These are phyloP conservation scores for Fusarium zealandicum DNA, from an alignment of 2,329 filamentous ascomycete species.

Conservation along the genomic window DNA sequence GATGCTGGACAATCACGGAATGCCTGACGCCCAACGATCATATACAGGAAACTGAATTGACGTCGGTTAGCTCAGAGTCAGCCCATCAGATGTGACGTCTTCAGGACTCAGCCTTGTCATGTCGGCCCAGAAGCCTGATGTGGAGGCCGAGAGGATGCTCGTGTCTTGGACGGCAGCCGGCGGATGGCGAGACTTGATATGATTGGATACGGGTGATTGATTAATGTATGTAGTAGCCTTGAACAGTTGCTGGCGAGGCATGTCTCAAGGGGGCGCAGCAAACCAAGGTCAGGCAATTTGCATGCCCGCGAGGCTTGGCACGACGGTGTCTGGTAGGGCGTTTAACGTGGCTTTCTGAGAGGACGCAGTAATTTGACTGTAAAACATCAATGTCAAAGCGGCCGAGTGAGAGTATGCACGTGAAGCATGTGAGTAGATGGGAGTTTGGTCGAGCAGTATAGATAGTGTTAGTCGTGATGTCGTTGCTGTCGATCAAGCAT, in stretches of 20 bases:
- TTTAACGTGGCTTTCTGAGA: neutral
- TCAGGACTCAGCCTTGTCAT: conserved; percentile 25
- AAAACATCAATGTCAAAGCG: neutral
- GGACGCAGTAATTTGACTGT: neutral
- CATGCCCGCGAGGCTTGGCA: conserved; percentile 15
- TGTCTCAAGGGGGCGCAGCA: conserved; percentile 19
- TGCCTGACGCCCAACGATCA: conserved; percentile 16
- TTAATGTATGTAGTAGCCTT: conserved; percentile 4
- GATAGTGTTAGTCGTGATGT: neutral
- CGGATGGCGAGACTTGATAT: neutral
- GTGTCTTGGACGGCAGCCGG: neutral
- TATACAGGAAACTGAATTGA: neutral
- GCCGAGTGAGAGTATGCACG: neutral
- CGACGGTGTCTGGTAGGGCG: conserved; percentile 2
- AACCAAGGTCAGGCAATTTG: conserved; percentile 15
- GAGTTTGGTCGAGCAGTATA: neutral
- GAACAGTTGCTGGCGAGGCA: neutral
- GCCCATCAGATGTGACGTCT: conserved; percentile 10
- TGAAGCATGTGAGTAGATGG: neutral
- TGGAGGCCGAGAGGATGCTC: neutral
- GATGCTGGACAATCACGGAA: neutral
- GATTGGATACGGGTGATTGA: neutral
- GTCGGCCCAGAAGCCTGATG: neutral
- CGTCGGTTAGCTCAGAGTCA: conserved; percentile 2
- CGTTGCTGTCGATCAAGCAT: neutral